Evolutionary conservation across 108 stramenopile species (phyloP), one percentile per base, ranked within the genome.

Genomic region (Skeletonema grethae): DNA sequence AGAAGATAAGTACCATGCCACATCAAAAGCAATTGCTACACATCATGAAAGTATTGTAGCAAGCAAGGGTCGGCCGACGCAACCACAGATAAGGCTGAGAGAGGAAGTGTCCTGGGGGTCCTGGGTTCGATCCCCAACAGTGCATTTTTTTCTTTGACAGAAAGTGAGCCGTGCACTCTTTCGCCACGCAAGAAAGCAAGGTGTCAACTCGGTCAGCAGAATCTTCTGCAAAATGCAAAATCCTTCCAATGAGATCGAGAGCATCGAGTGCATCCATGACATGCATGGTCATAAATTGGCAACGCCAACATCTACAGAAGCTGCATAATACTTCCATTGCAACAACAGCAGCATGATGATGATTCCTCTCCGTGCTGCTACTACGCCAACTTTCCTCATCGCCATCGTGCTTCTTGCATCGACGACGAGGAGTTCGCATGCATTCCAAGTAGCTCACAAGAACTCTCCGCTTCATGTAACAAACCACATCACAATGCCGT

Each of bases 191-290:
- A 53, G 22, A n/a, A 53, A n/a, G 46, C 16, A 48, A 53, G 50
- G 22, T 53, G 50, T 53, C 50, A 53, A 53, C 50, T 22, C 46
- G n/a, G 50, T 53, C 50, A 53, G 50, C 50, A 53, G 50, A 53
- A 53, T 53, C 50, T 53, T 53, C n/a, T 53, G 50, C 46, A 20
- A n/a, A n/a, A 18, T 13, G 9, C 13, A 41, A 43, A 10, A 43
- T 43, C 15, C 15, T 43, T 53, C 50, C 50, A 2, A 53, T 24
- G 50, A 48, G 11, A 18, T 48, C 32, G 32, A 34, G 32, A 7
- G 25, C 25, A 28, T 28, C 16, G 46, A 48, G n/a, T 18, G 46
- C 46, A 11, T 24, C 22, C 50, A 18, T 48, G 18, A 48, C 22
- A 24, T 0, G 20, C 25, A 34, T 34, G 1, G 22, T 7, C 50